Percentiles rank a stretch among this genome's conserved stretches.
phyloP scores from a whole-genome alignment of 1,139 yeast species.

The Wickerhamiella infanticola region DNA sequence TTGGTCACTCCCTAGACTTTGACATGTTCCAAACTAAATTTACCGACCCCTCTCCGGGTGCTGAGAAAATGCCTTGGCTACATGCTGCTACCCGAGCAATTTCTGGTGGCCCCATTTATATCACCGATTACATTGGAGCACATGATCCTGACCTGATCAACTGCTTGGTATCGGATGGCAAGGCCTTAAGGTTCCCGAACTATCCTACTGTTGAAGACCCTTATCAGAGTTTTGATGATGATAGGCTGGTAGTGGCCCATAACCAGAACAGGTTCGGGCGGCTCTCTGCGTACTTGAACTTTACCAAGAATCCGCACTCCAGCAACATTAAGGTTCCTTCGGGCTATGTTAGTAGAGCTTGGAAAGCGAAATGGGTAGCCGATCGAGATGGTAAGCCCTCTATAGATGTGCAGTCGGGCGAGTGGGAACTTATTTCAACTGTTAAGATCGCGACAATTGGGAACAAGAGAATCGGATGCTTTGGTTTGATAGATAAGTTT shows the following conservation, averaged over 20 bases:
- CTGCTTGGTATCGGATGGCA: constrained; percentile 13
- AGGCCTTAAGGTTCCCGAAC: constrained; percentile 13
- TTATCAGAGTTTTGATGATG: constrained; percentile 2
- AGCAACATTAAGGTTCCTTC: background rate
- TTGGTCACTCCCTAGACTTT: constrained; percentile 19
- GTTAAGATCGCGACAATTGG: background rate
- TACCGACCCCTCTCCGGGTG: background rate
- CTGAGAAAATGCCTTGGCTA: constrained; percentile 7
- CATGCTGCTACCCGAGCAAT: constrained; percentile 22
- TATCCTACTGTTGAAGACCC: constrained; percentile 2
- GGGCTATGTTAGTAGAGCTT: constrained; percentile 1
- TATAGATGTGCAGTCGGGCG: background rate
- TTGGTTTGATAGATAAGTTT: constrained; percentile 16
- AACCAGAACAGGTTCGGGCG: background rate
- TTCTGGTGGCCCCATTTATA: constrained; percentile 22
- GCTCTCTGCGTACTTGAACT: constrained; percentile 1
- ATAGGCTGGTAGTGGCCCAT: background rate
- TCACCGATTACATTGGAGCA: constrained; percentile 18
- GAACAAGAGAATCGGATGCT: constrained; percentile 11
- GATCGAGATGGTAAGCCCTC: background rate
- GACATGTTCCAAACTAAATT: constrained; percentile 22
- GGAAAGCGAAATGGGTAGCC: background rate
- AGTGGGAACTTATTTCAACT: constrained; percentile 3
- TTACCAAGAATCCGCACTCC: background rate
- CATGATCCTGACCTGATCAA: constrained; percentile 16